Percentiles rank a stretch among this genome's conserved stretches.
phyloP scores from a whole-genome alignment of 441 rosid species.

The Croton laevigatus region DNA sequence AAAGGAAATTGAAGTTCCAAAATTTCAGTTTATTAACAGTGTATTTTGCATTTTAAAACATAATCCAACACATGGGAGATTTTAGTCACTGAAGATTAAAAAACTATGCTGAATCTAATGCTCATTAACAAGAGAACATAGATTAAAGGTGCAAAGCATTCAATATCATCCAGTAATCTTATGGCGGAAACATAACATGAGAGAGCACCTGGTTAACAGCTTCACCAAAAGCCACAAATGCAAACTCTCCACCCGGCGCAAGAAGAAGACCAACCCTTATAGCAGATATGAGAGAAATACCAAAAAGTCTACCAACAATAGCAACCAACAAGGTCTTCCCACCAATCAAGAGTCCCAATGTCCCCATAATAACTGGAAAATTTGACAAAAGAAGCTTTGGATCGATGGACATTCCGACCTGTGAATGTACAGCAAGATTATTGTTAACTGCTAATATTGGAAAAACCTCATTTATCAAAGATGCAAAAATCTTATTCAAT shows the following conservation, averaged over 20 bases:
- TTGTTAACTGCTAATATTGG: conserved; percentile 27
- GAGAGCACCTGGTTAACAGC: conserved; percentile 90
- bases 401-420: conserved; percentile 99
- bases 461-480: conserved; percentile 24
- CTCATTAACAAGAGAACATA: neutral
- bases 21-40: neutral
- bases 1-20: neutral
- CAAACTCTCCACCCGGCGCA: conserved; percentile 99
- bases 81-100: neutral
- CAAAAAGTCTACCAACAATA: conserved; percentile 71
- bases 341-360: conserved; percentile 81
- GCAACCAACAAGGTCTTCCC: conserved; percentile 86
- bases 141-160: neutral
- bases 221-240: conserved; percentile 99
- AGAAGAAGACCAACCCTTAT: conserved; percentile 93
- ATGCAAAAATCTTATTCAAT: conserved; percentile 12
- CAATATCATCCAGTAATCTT: neutral
- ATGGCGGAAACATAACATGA: conserved; percentile 13
- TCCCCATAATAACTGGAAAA: conserved; percentile 75
- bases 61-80: neutral
- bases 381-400: conserved; percentile 92
- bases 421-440: conserved; percentile 33
- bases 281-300: conserved; percentile 86
- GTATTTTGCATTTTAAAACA: conserved; percentile 7
- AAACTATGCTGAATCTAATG: neutral